These are phyloP conservation scores for Lignosus rhinocerotis DNA, from an alignment of 1,284 basidiomycete species.

Conservation along the genomic window DNA sequence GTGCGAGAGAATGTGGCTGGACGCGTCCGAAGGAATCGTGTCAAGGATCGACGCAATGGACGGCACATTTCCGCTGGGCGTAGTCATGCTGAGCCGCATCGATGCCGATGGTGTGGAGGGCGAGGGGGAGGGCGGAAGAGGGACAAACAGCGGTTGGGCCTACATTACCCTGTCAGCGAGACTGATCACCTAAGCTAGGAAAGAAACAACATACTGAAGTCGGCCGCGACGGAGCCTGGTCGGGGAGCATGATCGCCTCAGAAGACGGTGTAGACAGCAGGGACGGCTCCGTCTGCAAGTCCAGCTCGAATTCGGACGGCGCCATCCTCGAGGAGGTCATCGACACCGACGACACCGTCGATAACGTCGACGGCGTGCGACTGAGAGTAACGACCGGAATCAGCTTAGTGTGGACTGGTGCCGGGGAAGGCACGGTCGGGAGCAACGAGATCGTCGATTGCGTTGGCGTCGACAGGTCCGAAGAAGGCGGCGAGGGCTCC, in stretches of 20 bases:
- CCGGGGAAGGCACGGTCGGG: slow-evolving; percentile 31
- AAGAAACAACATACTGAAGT: slow-evolving; percentile 38
- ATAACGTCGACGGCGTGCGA: slow-evolving; percentile 40
- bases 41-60: slow-evolving; percentile 58
- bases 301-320: slow-evolving; percentile 38
- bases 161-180: slow-evolving; percentile 20
- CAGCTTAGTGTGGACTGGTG: slow-evolving; percentile 25
- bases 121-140: slow-evolving; percentile 40
- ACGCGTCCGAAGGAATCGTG: slow-evolving; percentile 45
- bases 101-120: slow-evolving; percentile 42
- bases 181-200: background rate
- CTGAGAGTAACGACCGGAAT: slow-evolving; percentile 27
- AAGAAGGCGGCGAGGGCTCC: slow-evolving; percentile 29
- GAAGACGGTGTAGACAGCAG: slow-evolving; percentile 43
- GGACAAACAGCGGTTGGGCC: slow-evolving; percentile 36
- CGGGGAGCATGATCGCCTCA: slow-evolving; percentile 10
- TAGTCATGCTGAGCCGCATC: slow-evolving; percentile 59
- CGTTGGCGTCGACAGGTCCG: slow-evolving; percentile 34
- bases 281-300: slow-evolving; percentile 54
- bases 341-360: slow-evolving; percentile 44
- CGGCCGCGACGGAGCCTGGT: slow-evolving; percentile 17
- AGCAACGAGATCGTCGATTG: slow-evolving; percentile 30
- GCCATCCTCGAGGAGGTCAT: slow-evolving; percentile 38
- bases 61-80: slow-evolving; percentile 58
- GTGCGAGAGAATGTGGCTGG: slow-evolving; percentile 51